Base-by-base conservation (phyloP, 495 filamentous ascomycete species). In the Thozetella sp. region DNA sequence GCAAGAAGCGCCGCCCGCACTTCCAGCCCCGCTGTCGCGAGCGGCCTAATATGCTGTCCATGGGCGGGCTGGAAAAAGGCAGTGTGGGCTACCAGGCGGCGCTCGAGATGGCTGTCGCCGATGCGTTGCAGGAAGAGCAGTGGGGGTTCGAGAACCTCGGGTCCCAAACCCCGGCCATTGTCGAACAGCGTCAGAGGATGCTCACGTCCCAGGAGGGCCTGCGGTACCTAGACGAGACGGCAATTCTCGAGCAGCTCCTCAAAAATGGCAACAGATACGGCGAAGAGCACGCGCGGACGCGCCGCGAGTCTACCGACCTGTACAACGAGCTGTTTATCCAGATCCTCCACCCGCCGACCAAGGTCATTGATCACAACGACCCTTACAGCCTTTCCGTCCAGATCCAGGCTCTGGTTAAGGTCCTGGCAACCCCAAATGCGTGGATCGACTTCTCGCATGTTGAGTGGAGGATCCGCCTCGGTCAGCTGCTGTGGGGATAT, bases 361-460 rank as follows among this genome's bases (percentile, higher is more conserved):
- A 75, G 65, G 79, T 83, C 25, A 80, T 81, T 25, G 86, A 86
- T 45, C 75, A 76, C 27, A 75, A 78, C 48, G 82, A 88, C 61
- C 85, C 83, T 4, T 84, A 85, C 64, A 84, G 83, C 53, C 68
- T 87, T 3, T 75, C 80, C 24, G 84, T 87, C 10, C 85, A 88
- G 65, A 85, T 86, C 34, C 68, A 80, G 43, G 78, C 82, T 19
- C 64, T 89, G 12, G 80, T 87, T 46, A 77, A 81, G 54, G 78
- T 82, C 13, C 78, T 89, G 24, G 76, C 80, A 0, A 69, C 78
- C 10, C 76, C 80, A 30, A 82, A 83, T 54, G 74, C 83, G 53
- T 96, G 92, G 92, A 76, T 89, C 17, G 86, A 96, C 67, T 93
- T 96, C 64, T 89, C 88, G 45, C 74, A 88, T 23, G 84, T 91